Percentiles rank a stretch among this genome's conserved stretches.
Evolutionary conservation across 140 eudicot species (phyloP).

Genomic region (Cichorium intybus): DNA sequence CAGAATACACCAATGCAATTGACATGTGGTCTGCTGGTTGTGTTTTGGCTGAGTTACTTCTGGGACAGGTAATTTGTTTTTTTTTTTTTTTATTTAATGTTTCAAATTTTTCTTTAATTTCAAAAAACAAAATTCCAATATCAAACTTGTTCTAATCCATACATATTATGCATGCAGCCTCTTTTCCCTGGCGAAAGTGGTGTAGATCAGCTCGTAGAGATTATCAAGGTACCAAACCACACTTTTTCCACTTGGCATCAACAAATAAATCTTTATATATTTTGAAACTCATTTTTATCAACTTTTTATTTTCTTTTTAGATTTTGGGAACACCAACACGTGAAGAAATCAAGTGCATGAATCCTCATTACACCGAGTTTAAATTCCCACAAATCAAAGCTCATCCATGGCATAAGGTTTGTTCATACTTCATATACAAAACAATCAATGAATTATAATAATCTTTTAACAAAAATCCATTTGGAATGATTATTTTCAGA

Average conservation of each 20-base stretch:
- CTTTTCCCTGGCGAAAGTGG: constrained; percentile 99
- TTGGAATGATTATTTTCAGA: constrained; percentile 31
- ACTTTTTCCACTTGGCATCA: too few species aligned
- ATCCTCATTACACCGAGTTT: constrained; percentile 88
- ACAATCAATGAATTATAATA: not conserved
- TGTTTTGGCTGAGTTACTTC: constrained; percentile 87
- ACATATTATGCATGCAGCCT: constrained; percentile 66
- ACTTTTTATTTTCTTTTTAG: constrained; percentile 20
- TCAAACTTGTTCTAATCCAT: not conserved
- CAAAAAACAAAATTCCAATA: not conserved
- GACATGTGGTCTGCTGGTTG: constrained; percentile 99
- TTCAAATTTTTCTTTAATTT: too few species aligned
- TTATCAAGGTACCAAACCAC: constrained; percentile 57
- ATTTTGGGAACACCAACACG: constrained; percentile 97
- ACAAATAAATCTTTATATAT: too few species aligned
- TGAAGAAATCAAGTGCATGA: constrained; percentile 98
- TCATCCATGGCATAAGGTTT: constrained; percentile 99
- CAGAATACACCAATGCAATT: constrained; percentile 93
- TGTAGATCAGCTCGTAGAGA: constrained; percentile 92
- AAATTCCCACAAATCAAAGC: constrained; percentile 99
- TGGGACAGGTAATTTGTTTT: constrained; percentile 70
- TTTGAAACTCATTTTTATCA: constrained; percentile 2
- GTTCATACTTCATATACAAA: not conserved
- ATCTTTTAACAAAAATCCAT: not conserved
- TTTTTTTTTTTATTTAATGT: not conserved